Evolutionary conservation across 31 red algal genomes (phyloP).

Genomic region (Porphyra umbilicalis): DNA sequence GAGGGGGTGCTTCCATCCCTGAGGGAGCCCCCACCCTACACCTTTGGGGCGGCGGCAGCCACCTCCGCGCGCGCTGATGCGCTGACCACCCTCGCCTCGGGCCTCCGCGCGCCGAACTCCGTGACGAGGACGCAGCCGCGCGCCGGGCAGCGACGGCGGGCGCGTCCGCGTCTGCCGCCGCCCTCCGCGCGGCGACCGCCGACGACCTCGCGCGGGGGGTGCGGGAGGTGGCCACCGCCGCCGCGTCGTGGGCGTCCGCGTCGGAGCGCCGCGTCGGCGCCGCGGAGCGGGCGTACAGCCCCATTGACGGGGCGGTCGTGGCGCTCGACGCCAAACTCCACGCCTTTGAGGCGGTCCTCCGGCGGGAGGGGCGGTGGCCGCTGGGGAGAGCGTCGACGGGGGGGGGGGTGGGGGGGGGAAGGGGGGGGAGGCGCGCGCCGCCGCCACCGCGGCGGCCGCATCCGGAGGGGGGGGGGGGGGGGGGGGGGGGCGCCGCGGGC

Average conservation of each 20-base stretch:
- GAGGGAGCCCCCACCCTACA: no score
- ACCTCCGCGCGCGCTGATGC: no score
- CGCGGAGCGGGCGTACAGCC: conserved; percentile 32
- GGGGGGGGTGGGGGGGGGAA: background rate
- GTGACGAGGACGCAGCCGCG: conserved; percentile 27
- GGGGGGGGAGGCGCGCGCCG: conserved; percentile 1
- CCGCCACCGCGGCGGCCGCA: background rate
- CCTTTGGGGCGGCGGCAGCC: no score
- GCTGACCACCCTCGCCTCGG: no score
- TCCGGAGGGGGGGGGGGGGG: background rate
- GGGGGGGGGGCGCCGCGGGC: background rate
- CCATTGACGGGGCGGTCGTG: conserved; percentile 20
- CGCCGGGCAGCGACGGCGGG: conserved; percentile 11
- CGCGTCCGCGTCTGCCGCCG: conserved; percentile 27
- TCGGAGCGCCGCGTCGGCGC: conserved; percentile 41
- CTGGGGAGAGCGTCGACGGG: conserved; percentile 4
- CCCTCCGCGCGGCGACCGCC: conserved; percentile 27
- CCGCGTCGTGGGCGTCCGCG: conserved; percentile 15
- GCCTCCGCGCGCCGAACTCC: conserved; percentile 36
- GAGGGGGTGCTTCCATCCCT: no score
- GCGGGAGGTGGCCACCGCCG: conserved; percentile 36
- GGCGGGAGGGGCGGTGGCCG: conserved; percentile 81
- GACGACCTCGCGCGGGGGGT: conserved; percentile 24
- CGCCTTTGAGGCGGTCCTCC: conserved; percentile 72
- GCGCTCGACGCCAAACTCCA: conserved; percentile 41